A percentile compares a stretch with the other conserved stretches of the same genome.
phyloP scores from a whole-genome alignment of 2,329 filamentous ascomycete species.

The Emericellopsis cladophorae region DNA sequence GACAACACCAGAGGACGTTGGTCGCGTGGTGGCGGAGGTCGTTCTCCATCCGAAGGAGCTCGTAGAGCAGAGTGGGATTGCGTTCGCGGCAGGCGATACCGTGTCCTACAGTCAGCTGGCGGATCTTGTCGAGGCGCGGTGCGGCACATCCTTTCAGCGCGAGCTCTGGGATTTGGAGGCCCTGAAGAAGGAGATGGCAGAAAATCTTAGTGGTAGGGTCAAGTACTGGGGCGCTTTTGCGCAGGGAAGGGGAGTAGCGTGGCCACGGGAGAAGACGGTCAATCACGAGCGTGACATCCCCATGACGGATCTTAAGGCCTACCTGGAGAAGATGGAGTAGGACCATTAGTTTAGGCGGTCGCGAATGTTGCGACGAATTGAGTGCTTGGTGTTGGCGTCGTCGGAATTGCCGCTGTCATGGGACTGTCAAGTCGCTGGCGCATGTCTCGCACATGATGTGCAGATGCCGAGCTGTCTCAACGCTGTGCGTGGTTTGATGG shows the following conservation, averaged over 20 bases:
- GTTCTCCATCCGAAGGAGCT: constrained; percentile 26
- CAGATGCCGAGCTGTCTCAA: too few species aligned
- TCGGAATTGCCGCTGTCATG: too few species aligned
- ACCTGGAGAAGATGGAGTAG: constrained; percentile 8
- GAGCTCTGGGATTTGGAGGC: constrained; percentile 34
- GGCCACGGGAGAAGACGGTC: constrained; percentile 39
- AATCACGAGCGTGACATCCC: constrained; percentile 35
- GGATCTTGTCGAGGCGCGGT: constrained; percentile 33
- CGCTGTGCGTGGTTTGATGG: too few species aligned
- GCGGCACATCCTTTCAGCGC: constrained; percentile 23
- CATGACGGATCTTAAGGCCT: constrained; percentile 28
- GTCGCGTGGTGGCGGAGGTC: constrained; percentile 42
- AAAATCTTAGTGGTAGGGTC: constrained; percentile 34
- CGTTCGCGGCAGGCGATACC: constrained; percentile 51
- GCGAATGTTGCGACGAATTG: too few species aligned
- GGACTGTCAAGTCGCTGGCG: too few species aligned
- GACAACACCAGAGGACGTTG: constrained; percentile 53
- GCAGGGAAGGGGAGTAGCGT: constrained; percentile 42
- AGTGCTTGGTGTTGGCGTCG: constrained; percentile 4
- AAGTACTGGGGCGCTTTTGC: constrained; percentile 53
- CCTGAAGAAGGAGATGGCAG: constrained; percentile 30
- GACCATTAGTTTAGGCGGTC: too few species aligned
- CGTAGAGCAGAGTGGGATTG: constrained; percentile 22
- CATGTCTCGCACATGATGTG: too few species aligned
- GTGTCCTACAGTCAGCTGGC: constrained; percentile 42